A percentile compares a stretch with the other conserved stretches of the same genome.
phyloP scores from a whole-genome alignment of 352 stramenopile genomes.

The Globisporangium echinulatum region DNA sequence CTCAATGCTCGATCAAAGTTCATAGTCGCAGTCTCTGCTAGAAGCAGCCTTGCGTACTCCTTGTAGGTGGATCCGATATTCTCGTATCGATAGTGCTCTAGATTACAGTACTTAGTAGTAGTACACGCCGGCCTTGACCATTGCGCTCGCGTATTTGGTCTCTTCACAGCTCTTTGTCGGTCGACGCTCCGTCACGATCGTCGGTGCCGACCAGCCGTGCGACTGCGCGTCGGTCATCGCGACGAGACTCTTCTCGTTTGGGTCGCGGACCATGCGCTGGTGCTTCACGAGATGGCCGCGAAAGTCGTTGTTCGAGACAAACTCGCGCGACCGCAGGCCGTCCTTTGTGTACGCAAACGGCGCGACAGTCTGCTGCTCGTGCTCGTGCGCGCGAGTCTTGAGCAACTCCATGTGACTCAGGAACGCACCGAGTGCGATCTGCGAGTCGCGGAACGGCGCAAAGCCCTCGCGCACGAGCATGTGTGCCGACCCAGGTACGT shows the following conservation, averaged over 20 bases:
- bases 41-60: too few relatives aligned
- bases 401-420: constrained; percentile 28
- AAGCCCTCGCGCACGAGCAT: constrained; percentile 25
- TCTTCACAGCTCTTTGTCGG: constrained; percentile 67
- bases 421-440: constrained; percentile 20
- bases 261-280: constrained; percentile 42
- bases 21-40: too few relatives aligned
- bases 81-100: neutral
- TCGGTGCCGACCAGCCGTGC: constrained; percentile 45
- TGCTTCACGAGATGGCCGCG: constrained; percentile 46
- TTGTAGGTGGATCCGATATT: too few relatives aligned
- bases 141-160: constrained; percentile 57
- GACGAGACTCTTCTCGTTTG: constrained; percentile 33
- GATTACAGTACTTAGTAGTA: constrained; percentile 38
- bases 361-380: constrained; percentile 15
- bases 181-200: constrained; percentile 32
- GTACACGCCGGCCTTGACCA: constrained; percentile 70
- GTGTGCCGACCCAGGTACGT: constrained; percentile 26
- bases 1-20: too few relatives aligned
- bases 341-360: constrained; percentile 39
- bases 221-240: constrained; percentile 48
- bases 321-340: constrained; percentile 29
- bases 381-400: constrained; percentile 22
- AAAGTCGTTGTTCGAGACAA: constrained; percentile 54
- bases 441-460: constrained; percentile 1